phyloP scores from a whole-genome alignment of 495 filamentous ascomycete species.

The Daldinia caldariorum region DNA sequence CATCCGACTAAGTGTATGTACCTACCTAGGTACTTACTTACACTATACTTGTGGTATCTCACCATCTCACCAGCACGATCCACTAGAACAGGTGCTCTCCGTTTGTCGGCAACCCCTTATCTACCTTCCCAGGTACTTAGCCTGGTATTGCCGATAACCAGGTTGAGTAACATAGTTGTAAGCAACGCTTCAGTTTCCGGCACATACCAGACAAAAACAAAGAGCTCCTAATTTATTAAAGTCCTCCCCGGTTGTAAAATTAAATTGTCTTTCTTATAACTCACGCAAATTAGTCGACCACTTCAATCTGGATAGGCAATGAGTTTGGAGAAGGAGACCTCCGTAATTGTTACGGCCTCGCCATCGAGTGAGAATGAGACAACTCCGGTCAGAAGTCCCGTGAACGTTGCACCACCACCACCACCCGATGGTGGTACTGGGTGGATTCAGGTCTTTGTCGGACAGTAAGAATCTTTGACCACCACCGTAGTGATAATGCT shows the following conservation, averaged over 20 bases:
- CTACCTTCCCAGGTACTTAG: not conserved
- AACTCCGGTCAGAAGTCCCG: not conserved
- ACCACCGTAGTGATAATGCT: not conserved
- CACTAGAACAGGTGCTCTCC: constrained; percentile 7
- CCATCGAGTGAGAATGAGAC: constrained; percentile 28
- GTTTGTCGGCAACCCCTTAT: constrained; percentile 13
- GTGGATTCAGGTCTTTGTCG: constrained; percentile 40
- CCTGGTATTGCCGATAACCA: too few relatives aligned
- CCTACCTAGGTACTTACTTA: too few relatives aligned
- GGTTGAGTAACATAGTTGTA: not conserved
- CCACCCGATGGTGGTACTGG: constrained; percentile 37
- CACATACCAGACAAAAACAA: not conserved
- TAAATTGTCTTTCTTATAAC: not conserved
- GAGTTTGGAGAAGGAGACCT: constrained; percentile 30
- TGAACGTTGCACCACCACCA: constrained; percentile 19
- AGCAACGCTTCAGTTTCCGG: not conserved
- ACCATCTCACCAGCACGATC: constrained; percentile 8
- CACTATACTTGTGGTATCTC: constrained; percentile 9
- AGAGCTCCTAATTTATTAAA: not conserved
- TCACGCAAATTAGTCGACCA: constrained; percentile 1
- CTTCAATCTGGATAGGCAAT: constrained; percentile 14
- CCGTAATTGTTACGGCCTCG: constrained; percentile 4
- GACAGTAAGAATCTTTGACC: constrained; percentile 28
- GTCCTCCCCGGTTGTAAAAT: not conserved
- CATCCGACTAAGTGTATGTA: constrained; percentile 5